Conservation (phyloP, 148 eudicot genomes). For the Beta vulgaris region DNA sequence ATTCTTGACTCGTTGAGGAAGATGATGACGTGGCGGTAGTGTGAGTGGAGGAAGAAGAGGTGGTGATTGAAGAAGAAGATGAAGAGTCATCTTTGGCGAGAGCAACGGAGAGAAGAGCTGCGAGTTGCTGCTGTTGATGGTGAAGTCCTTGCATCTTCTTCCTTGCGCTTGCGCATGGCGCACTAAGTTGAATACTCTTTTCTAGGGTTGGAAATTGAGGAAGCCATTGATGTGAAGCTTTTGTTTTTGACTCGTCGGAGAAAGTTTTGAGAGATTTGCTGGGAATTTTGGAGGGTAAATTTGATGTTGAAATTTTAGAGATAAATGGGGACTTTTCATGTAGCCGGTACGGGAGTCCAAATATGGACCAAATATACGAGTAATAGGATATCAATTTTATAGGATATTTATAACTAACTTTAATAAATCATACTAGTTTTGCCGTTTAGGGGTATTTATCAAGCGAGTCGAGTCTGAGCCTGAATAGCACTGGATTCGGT, state of each 20-base stretch:
- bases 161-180: slow-evolving; percentile 12
- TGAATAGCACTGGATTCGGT: no score
- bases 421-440: no score
- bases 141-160: slow-evolving; percentile 69
- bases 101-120: slow-evolving; percentile 30
- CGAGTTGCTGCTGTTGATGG: slow-evolving; percentile 57
- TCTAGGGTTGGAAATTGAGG: neutral
- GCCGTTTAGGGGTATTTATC: no score
- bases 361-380: no score
- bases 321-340: no score
- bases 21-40: slow-evolving; percentile 12
- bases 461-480: no score
- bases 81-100: slow-evolving; percentile 33
- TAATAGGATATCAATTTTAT: no score
- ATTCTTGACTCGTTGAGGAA: slow-evolving; percentile 26
- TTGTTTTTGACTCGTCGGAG: slow-evolving; percentile 10
- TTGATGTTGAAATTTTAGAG: neutral
- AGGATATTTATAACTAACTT: no score
- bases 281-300: neutral
- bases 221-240: slow-evolving; percentile 5
- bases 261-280: neutral
- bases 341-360: no score
- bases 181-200: neutral
- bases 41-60: slow-evolving; percentile 22
- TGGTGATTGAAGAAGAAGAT: slow-evolving; percentile 20